These are phyloP conservation scores for Metarhizium guizhouense DNA, from an alignment of 2,329 filamentous ascomycete species.

Conservation along the genomic window DNA sequence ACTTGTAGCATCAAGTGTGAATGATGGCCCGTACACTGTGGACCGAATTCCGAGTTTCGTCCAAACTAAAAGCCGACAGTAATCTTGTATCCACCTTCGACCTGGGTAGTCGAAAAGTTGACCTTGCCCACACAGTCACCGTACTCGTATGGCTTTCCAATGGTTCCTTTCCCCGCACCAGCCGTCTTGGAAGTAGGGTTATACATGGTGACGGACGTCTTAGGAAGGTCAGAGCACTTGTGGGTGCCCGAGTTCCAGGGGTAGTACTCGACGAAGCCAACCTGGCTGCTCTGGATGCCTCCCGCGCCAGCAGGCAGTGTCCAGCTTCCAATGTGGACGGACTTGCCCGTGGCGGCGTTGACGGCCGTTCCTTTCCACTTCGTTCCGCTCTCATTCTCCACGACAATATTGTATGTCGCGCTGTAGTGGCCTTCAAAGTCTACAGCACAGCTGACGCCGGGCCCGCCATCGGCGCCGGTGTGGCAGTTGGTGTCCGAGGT, in stretches of 20 bases:
- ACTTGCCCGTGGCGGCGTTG: slow-evolving; percentile 7
- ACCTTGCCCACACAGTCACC: slow-evolving; percentile 11
- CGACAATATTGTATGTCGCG: no score
- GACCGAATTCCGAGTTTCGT: no score
- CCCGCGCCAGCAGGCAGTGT: slow-evolving; percentile 10
- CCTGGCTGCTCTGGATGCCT: slow-evolving; percentile 7
- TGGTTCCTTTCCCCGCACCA: slow-evolving; percentile 6
- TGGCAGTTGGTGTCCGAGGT: no score
- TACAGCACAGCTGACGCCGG: no score
- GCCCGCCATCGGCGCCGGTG: no score
- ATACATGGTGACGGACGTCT: slow-evolving; percentile 9
- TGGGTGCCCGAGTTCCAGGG: slow-evolving; percentile 11
- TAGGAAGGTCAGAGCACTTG: slow-evolving; percentile 11
- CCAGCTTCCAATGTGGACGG: slow-evolving; percentile 11
- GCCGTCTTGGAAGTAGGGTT: slow-evolving; percentile 9
- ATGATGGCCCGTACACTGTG: no score
- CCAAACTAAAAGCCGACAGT: slow-evolving; percentile 6
- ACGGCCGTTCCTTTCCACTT: slow-evolving; percentile 15
- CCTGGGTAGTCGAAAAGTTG: not conserved
- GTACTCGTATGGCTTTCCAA: slow-evolving; percentile 12
- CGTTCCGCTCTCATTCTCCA: slow-evolving; percentile 1
- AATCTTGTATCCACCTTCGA: slow-evolving; percentile 7
- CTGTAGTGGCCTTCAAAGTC: no score
- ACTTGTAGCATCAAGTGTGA: no score
- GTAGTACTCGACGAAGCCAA: slow-evolving; percentile 16